Base-by-base conservation (phyloP, 108 stramenopile species). In the Chaetoceros tenuissimus region DNA sequence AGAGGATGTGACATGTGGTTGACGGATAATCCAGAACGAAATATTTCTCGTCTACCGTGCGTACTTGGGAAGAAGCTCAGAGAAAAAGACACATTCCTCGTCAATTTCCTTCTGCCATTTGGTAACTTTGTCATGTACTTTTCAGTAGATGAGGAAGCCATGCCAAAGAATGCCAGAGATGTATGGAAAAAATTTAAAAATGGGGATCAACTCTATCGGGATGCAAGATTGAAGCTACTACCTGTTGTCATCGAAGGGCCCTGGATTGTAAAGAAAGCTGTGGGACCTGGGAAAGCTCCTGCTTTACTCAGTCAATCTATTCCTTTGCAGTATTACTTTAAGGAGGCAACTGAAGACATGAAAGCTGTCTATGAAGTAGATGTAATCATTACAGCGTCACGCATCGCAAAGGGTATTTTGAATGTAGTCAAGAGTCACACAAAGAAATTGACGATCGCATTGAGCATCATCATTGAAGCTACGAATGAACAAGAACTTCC, bases 391-490 rank as follows among this genome's bases (percentile, higher is more conserved):
- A 75, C 87, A 31, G 84, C 84, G 7, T 85, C 84, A 27, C 70
- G 73, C 28, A 78, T 91, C 62, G 94, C 89, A 43, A 87, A 89
- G 60, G 88, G 89, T 16, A 92, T 94, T 53, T 65, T 94, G 59
- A 87, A 78, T 66, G 85, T 94, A 7, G 94, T 94, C 28, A 87
- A 84, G 67, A 80, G 86, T 25, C 88, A 87, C 55, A 84, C 88
- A 13, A 86, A 84, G 46, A 55, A 73, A 8, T 57, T 94, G 26
- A 72, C 81, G 24, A 80, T 94, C 59, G 94, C 86, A 18, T 85
- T 94, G 63, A 89, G 85, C 13, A 84, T 94, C 48, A 89, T 94
- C 48, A 84, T 94, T 54, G 94, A 94, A 66, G 94, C 86, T 24
- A 64, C 77, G 8, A 72, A 80, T 44, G 69, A 80, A 51, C 67